Evolutionary conservation across 1,284 basidiomycete genomes (phyloP), one percentile per base, ranked within the genome.

Genomic region (Ustilago bromivora): DNA sequence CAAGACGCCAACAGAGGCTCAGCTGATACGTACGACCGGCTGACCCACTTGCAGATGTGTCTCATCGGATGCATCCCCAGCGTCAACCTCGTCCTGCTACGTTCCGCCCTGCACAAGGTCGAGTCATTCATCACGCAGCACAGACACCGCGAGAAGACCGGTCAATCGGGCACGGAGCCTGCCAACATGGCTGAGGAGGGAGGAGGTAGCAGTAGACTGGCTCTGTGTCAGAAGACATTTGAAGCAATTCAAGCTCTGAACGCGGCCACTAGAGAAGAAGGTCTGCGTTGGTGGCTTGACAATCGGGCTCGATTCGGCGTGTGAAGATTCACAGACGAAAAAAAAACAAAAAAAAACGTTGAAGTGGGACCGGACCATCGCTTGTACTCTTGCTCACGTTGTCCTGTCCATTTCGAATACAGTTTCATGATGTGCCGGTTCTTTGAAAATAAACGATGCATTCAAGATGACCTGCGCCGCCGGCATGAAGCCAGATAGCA

Each of bases 201-300:
- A 31, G 51, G 23, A 40, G 62, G 43, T 10, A 63, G 40, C 63
- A 55, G 66, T 66, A 64, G 58, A 43, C 10, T 52, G 11, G 63
- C 53, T 17, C 55, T 78, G 65, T 85, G 75, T 58, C 75, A 81
- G 57, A 73, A 78, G 51, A 75, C 78, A 12, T 84, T 81, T 43
- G 79, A 80, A 11, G 71, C 80, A 2, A 66, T 85, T 19, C 67
- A 73, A 40, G 81, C 72, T 11, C 72, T 85, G 38, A 83, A 85
- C 51, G 82, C 82, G 1, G 78, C 81, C 36, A 83, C 82, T 19
- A 61, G 81, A 8, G 81, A 83, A 35, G 84, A 85, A 57, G 84
- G 82, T 11, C 53, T 85, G 47, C 57, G 76, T 19, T 85, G 84
- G 84, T 85, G 84, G 84, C 61, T 84, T n/a, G 77, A 81, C 43